Percentiles rank a stretch among this genome's conserved stretches.
These are phyloP conservation scores for Saraca asoca DNA, from an alignment of 331 rosid genomes.

Conservation along the genomic window DNA sequence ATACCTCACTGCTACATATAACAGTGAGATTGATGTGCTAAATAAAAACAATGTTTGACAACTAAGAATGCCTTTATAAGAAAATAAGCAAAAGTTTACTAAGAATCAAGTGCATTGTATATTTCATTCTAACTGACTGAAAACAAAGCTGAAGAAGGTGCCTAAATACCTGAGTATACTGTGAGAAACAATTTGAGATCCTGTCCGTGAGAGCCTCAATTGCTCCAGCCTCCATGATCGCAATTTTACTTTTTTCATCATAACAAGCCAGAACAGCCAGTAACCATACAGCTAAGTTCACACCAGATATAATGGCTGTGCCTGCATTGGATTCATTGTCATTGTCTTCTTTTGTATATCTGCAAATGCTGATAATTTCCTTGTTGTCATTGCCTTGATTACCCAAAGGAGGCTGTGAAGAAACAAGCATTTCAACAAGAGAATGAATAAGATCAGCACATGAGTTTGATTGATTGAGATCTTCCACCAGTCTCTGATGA, in stretches of 20 bases:
- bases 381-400: conserved; percentile 44
- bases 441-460: conserved; percentile 69
- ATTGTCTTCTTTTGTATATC: conserved; percentile 48
- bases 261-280: conserved; percentile 85
- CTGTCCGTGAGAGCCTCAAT: conserved; percentile 81
- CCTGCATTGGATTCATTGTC: conserved; percentile 50
- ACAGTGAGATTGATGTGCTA: neutral
- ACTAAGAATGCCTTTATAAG: conserved; percentile 15
- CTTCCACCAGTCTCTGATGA: conserved; percentile 78
- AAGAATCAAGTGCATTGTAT: conserved; percentile 24
- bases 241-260: conserved; percentile 65
- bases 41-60: neutral
- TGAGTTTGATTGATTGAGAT: conserved; percentile 63
- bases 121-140: conserved; percentile 20
- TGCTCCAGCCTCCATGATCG: conserved; percentile 93
- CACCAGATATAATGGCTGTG: conserved; percentile 66
- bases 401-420: conserved; percentile 51
- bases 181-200: conserved; percentile 69
- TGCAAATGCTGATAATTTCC: conserved; percentile 69
- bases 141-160: conserved; percentile 27
- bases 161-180: conserved; percentile 77
- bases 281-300: conserved; percentile 79
- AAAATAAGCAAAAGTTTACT: conserved; percentile 21
- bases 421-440: conserved; percentile 65
- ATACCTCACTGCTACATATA: conserved; percentile 7